Conservation (phyloP, 768 basidiomycete genomes). For the Naematelia aurantialba region DNA sequence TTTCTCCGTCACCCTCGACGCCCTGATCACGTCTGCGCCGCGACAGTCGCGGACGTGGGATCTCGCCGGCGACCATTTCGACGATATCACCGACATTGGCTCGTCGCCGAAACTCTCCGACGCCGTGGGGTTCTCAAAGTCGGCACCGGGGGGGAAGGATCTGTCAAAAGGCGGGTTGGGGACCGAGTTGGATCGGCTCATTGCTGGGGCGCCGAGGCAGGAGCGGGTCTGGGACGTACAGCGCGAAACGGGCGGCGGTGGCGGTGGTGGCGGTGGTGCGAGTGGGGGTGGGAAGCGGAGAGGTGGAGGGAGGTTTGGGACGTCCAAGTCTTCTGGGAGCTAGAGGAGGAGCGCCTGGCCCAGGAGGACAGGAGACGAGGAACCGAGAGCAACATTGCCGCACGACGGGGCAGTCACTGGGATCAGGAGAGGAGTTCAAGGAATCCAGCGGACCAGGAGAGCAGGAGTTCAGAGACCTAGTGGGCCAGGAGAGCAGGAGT, state of each 20-base stretch:
- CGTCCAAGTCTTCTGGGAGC: not conserved
- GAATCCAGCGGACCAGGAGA: too few relatives aligned
- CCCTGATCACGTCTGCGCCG: not conserved
- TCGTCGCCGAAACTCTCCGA: not conserved
- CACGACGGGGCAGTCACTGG: too few relatives aligned
- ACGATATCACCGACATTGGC: not conserved
- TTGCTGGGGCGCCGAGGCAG: slow-evolving; percentile 5
- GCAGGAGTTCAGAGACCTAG: too few relatives aligned
- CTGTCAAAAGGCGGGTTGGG: slow-evolving; percentile 5
- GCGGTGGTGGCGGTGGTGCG: not conserved
- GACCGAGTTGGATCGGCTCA: slow-evolving; percentile 1
- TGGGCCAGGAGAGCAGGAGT: too few relatives aligned
- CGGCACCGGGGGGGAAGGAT: not conserved
- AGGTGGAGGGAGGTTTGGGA: not conserved
- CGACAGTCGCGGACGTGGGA: not conserved
- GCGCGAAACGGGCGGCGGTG: too few relatives aligned
- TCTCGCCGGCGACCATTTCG: not conserved
- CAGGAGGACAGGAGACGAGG: too few relatives aligned
- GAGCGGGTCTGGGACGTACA: slow-evolving; percentile 1
- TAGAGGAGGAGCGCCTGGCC: too few relatives aligned
- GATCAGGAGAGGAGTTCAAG: too few relatives aligned
- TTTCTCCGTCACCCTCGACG: not conserved
- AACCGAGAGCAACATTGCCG: too few relatives aligned
- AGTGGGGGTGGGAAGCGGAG: not conserved
- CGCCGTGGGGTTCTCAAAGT: not conserved